Evolutionary conservation across 148 eudicot genomes (phyloP), one percentile per base, ranked within the genome.

Genomic region (Cornus florida): DNA sequence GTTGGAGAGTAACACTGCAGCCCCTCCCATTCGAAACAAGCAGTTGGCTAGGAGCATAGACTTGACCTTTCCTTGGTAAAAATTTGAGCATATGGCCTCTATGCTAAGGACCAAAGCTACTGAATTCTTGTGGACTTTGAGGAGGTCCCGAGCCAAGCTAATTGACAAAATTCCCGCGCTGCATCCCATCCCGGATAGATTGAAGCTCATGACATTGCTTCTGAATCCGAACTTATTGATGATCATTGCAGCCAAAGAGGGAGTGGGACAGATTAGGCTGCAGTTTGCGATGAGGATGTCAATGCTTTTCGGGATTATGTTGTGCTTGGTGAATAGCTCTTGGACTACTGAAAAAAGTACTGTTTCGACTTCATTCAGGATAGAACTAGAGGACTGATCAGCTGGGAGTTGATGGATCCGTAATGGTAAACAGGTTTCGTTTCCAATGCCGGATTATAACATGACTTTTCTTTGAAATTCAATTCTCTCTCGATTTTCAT

Each of bases 41-140:
- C 88, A 87, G 28, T 87, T 87, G 33, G 88, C 81, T 56, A 87
- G 90, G 22, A 87, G 79, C 90, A 87, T 87, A 24, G 88, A 81
- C 87, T 87, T 87, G 56, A 65, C 65, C 64, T 77, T 85, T 5
- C 90, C 88, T 23, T 17, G 46, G 67, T 87, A 87, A 4, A 74
- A 41, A 67, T 80, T 80, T 24, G 87, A 75, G 71, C 79, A 79
- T 10, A 88, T 78, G 5, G 84, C 57, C 82, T 86, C 90, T 0
- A 81, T 88, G 65, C 88, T 88, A 17, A 88, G 77, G 20, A 88
- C 82, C 59, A 88, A 64, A 17, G 83, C 90, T 50, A 82, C 12
- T 2, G 85, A 83, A 56, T 83, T 86, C 62, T 80, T 80, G 64
- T 88, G 90, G 73, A 84, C 88, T 73, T 75, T 83, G 13, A 88